Percentiles rank a stretch among this genome's conserved stretches.
Evolutionary conservation across 139 green algal genomes (phyloP).

Genomic region (Tetraselmis chui): DNA sequence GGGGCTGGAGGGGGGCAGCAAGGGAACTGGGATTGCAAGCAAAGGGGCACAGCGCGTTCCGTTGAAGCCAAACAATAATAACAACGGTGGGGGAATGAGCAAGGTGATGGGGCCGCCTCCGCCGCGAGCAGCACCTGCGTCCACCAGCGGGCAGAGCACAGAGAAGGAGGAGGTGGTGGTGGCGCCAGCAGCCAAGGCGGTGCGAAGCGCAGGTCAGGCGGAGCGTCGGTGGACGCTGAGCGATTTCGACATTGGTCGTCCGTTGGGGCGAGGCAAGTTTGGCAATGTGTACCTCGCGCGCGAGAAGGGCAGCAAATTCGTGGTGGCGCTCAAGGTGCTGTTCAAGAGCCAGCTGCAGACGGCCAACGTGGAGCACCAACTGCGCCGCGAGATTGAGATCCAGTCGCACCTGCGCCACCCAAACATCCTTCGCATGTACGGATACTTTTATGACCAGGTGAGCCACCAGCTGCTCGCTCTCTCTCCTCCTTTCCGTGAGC

Average conservation of each 20-base stretch:
- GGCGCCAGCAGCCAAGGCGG: not conserved
- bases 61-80: not conserved
- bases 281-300: slow-evolving; percentile 97
- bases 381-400: slow-evolving; percentile 97
- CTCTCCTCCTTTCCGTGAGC: not conserved
- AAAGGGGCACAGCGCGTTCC: not conserved
- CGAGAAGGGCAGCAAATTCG: slow-evolving; percentile 84
- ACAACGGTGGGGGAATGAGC: not conserved
- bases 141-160: not conserved
- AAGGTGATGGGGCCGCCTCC: slow-evolving; percentile 31
- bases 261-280: slow-evolving; percentile 94
- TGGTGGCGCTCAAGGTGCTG: slow-evolving; percentile 97
- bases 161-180: not conserved
- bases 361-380: slow-evolving; percentile 95
- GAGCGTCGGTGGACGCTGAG: slow-evolving; percentile 66
- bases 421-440: slow-evolving; percentile 96
- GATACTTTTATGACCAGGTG: slow-evolving; percentile 94
- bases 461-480: not conserved
- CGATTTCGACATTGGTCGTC: slow-evolving; percentile 97
- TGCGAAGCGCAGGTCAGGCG: not conserved
- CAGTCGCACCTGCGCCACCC: slow-evolving; percentile 94
- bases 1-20: not conserved
- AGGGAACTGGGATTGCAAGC: not conserved
- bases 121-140: slow-evolving; percentile 6
- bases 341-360: slow-evolving; percentile 93